Conservation (phyloP, 345 rosid genomes). For the Pugionium cornutum region DNA sequence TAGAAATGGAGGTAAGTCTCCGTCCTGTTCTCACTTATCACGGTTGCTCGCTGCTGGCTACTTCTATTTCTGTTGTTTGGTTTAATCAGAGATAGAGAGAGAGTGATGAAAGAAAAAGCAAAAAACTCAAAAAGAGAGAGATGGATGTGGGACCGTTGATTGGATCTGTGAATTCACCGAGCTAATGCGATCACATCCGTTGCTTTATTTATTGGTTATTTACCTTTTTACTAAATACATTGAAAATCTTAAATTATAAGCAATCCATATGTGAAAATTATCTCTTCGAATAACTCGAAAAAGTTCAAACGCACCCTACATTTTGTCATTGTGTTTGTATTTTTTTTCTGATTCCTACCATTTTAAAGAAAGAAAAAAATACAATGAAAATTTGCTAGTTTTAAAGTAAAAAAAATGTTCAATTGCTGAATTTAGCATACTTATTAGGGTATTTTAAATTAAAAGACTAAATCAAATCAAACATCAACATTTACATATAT, state of each 20-base stretch:
- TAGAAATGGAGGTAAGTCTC: conserved; percentile 48
- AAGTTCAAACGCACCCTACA: not conserved
- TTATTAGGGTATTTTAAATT: not conserved
- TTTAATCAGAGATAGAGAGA: conserved; percentile 10
- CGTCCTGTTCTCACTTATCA: conserved; percentile 31
- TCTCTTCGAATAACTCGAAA: conserved; percentile 24
- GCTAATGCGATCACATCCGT: conserved; percentile 54
- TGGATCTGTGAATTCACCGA: conserved; percentile 50
- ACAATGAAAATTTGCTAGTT: not conserved
- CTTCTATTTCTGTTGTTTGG: conserved; percentile 40
- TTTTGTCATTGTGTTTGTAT: not conserved
- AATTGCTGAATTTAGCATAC: not conserved
- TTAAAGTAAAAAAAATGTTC: not conserved
- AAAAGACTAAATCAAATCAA: too few relatives aligned
- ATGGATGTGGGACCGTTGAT: conserved; percentile 59
- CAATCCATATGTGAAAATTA: not conserved
- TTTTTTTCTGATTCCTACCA: conserved; percentile 17
- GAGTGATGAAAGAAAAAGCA: too few relatives aligned
- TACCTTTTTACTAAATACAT: not conserved
- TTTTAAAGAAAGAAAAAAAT: not conserved
- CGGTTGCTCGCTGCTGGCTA: conserved; percentile 29
- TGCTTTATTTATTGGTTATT: conserved; percentile 46
- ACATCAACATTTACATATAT: not conserved
- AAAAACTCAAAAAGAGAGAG: conserved; percentile 18
- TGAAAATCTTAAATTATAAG: not conserved